Evolutionary conservation across 768 basidiomycete genomes (phyloP), one percentile per base, ranked within the genome.

Genomic region (Auriscalpium orientale): DNA sequence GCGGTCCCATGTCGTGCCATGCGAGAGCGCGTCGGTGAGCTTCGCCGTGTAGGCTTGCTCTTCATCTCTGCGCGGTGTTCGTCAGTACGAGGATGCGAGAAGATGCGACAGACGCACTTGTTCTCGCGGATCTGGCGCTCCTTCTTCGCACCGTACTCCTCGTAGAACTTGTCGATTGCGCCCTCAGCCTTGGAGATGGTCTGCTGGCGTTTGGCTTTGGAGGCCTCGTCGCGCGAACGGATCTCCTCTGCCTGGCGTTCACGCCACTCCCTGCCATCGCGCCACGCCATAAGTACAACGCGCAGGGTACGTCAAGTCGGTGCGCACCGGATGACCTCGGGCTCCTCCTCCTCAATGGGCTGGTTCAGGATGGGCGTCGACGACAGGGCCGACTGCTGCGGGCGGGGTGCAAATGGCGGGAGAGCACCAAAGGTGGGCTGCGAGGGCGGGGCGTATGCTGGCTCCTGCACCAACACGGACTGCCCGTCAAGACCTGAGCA

Each of bases 1-100:
- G 38, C 97, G 87, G 63, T 93, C 84, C 95, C 95, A 99, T 8
- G 94, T 95, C 20, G 95, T 97, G 22, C 95, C 97, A 53, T 80
- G 77, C 0, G 91, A 86, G 51, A 98, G 82, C 10, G 84, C 81
- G 49, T 85, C 85, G 20, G 82, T 82, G 54, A 93, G 75, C n/a
- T 74, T 71, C 15, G 82, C 77, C 43, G 95, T 65, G 74, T 87
- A 98, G 56, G 85, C 82, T 18, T 83, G 82, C 70, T 98, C 95
- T 60, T 86, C 78, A 67, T 97, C 88, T 76, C 95, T 98, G 66
- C 15, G 22, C 60, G 52, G 49, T 49, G 36, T 45, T 56, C 56
- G 50, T 8, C 36, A 49, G 16, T 22, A 38, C 18, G 8, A 10
- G 33, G 12, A 4, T 18, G n/a, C 45, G 16, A 20, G 11, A n/a